Evolutionary conservation across 2,329 filamentous ascomycete genomes (phyloP).

Genomic region (Didymella segeticola): DNA sequence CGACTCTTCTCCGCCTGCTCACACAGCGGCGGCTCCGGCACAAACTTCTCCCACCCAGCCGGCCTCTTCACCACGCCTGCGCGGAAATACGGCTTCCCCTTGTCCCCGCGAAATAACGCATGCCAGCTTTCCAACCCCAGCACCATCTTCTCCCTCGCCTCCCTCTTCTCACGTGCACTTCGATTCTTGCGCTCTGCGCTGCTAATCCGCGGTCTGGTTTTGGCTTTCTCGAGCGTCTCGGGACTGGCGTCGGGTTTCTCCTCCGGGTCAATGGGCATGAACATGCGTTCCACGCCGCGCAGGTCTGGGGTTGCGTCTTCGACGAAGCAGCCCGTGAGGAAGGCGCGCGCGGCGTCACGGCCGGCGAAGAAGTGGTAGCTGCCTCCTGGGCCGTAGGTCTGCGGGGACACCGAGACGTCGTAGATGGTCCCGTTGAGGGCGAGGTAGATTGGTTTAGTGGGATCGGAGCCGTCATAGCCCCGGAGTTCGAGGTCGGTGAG

Average conservation of each 20-base stretch:
- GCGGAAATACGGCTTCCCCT: constrained; percentile 79
- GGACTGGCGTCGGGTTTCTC: constrained; percentile 40
- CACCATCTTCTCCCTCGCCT: constrained; percentile 70
- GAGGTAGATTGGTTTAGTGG: constrained; percentile 81
- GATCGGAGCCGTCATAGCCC: constrained; percentile 78
- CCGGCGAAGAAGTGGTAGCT: constrained; percentile 88
- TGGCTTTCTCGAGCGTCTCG: constrained; percentile 39
- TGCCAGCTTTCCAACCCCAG: constrained; percentile 81
- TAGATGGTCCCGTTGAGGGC: constrained; percentile 88
- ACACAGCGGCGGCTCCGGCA: constrained; percentile 71
- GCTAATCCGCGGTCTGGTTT: constrained; percentile 27
- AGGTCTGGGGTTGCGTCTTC: constrained; percentile 86
- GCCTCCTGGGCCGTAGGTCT: constrained; percentile 71
- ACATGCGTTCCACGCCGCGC: constrained; percentile 87
- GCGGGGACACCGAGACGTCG: constrained; percentile 72
- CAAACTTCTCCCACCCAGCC: constrained; percentile 65
- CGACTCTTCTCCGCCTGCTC: constrained; percentile 70
- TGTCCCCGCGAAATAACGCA: constrained; percentile 72
- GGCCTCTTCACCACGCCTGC: constrained; percentile 75
- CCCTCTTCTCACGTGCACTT: constrained; percentile 68
- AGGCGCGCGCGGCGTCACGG: constrained; percentile 83
- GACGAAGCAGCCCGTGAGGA: constrained; percentile 90
- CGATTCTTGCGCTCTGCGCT: constrained; percentile 55
- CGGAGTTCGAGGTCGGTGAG: constrained; percentile 79
- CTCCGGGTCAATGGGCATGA: constrained; percentile 68